These are phyloP conservation scores for Eustoma russellianum DNA, from an alignment of 257 asterid species.

Conservation along the genomic window DNA sequence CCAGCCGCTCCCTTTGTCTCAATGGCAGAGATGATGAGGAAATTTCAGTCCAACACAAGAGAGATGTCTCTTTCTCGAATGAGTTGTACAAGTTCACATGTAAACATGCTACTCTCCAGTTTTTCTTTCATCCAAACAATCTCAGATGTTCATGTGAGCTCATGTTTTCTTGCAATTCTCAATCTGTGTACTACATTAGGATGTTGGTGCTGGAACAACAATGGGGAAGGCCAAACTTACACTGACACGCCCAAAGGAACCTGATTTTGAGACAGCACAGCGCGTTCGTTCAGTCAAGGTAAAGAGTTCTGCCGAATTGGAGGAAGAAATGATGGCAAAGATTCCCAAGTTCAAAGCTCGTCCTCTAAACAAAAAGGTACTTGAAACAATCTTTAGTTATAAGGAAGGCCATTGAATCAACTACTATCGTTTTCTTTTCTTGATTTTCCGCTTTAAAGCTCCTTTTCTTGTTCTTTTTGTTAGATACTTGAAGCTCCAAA, in stretches of 20 bases:
- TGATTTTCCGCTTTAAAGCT: too few species aligned
- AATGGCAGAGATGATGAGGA: conserved; percentile 83
- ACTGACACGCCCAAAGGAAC: conserved; percentile 86
- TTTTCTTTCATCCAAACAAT: neutral
- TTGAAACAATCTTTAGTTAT: too few species aligned
- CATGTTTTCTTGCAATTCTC: neutral
- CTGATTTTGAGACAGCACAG: conserved; percentile 83
- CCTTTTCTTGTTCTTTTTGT: conserved; percentile 4
- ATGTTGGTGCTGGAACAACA: conserved; percentile 14
- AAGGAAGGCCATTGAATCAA: too few species aligned
- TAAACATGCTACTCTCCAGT: too few species aligned
- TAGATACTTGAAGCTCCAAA: conserved; percentile 68
- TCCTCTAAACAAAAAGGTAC: conserved; percentile 78
- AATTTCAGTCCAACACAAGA: conserved; percentile 77
- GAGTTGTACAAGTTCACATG: conserved; percentile 5
- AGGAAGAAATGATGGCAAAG: conserved; percentile 93
- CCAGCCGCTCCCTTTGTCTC: conserved; percentile 72
- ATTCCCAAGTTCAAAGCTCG: conserved; percentile 88
- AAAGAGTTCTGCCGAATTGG: conserved; percentile 79
- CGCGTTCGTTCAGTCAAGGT: conserved; percentile 58
- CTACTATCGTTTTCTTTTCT: neutral
- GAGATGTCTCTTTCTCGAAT: conserved; percentile 34
- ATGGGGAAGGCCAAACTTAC: conserved; percentile 56
- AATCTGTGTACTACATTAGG: conserved; percentile 14
- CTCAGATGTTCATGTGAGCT: neutral